Conservation (phyloP, 768 basidiomycete species). For the Suillus alpinus region DNA sequence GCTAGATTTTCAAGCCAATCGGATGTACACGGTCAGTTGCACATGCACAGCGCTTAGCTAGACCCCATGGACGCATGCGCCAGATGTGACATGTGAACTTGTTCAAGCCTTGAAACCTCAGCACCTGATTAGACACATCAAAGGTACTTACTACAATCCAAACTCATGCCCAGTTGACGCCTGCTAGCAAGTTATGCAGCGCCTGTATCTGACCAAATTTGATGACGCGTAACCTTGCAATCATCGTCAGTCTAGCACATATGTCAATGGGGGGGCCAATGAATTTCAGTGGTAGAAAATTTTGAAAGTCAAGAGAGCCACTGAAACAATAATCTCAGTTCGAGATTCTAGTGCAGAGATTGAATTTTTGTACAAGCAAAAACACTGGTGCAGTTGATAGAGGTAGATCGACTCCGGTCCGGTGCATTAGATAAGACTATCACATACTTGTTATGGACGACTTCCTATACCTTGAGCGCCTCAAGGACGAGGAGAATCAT, state of each 20-base stretch:
- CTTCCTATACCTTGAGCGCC: no score
- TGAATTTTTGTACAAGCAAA: no score
- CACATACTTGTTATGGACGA: no score
- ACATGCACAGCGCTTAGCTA: not conserved
- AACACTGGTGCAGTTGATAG: no score
- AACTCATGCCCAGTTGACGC: conserved; percentile 35
- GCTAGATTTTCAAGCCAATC: not conserved
- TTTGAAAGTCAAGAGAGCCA: no score
- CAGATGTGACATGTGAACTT: not conserved
- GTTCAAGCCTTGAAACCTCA: not conserved
- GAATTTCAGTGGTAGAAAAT: no score
- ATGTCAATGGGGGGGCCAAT: no score
- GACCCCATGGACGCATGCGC: not conserved
- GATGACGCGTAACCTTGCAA: conserved; percentile 52
- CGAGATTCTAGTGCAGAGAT: no score
- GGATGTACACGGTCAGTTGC: not conserved
- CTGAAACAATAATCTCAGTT: no score
- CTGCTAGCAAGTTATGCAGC: conserved; percentile 56
- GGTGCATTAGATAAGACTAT: no score
- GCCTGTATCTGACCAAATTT: conserved; percentile 69
- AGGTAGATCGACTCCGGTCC: no score
- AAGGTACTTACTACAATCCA: conserved; percentile 6
- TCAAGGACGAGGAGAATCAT: no score
- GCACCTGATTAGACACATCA: not conserved
- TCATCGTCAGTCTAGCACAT: conserved; percentile 58